Evolutionary conservation across 805 yeast species (phyloP), one percentile per base, ranked within the genome.

Genomic region (Candida railenensis): DNA sequence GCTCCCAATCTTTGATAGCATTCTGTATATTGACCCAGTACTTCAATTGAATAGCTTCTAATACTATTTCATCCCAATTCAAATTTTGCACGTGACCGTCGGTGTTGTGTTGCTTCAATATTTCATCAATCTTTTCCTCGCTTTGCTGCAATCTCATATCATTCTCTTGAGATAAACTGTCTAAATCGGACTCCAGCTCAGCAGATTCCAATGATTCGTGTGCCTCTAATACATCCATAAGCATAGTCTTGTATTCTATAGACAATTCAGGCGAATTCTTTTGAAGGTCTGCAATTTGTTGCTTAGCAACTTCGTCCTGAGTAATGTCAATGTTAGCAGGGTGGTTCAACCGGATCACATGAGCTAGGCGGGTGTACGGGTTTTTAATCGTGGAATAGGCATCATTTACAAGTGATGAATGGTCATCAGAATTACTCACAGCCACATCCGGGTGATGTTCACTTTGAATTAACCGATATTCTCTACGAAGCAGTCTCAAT

Each of bases 181-280:
- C 75, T 28, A 88, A 70, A 41, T 88, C 96, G 2, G 73, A 66
- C 43, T 80, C 85, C 44, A 65, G 67, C 1, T 71, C 67, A 3
- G 89, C 83, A 52, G 81, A 81, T 50, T 88, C 95, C 47, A 91
- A 68, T 37, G 80, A 78, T 63, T 92, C 99, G 61, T 91, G 94
- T 3, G 89, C 81, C 53, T 89, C 95, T 66, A 92, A 71, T 19
- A 92, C 86, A 38, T 81, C 80, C 84, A 89, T 79, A 36, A 92
- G 67, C 58, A 88, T 67, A 14, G 70, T 76, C 47, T 83, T 81
- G 49, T 81, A 72, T 32, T 62, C 66, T 37, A 67, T 46, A 9
- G 69, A 52, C n/a, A 54, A 55, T 33, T 63, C 67, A n/a, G 60
- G 59, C 1, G 69, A 63, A 4, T 54, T 45, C 2, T 51, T 34